A percentile compares a stretch with the other conserved stretches of the same genome.
These are phyloP conservation scores for Hortaea werneckii DNA, from an alignment of 2,329 filamentous ascomycete genomes.

Conservation along the genomic window DNA sequence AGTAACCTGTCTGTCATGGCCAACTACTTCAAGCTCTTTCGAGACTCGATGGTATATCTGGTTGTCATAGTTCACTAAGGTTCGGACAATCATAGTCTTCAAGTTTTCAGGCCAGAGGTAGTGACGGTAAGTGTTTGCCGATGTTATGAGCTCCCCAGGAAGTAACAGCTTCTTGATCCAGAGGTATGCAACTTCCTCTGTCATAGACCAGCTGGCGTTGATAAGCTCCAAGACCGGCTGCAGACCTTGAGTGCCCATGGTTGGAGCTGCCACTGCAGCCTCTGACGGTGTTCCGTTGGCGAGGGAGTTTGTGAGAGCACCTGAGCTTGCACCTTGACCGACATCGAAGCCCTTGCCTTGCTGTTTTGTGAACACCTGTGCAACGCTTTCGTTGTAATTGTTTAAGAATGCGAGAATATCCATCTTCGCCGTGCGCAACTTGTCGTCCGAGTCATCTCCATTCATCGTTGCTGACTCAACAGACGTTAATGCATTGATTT, in stretches of 20 bases:
- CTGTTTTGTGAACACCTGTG: constrained; percentile 13
- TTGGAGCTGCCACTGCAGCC: constrained; percentile 4
- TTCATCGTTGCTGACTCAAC: constrained; percentile 1
- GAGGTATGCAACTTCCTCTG: constrained; percentile 42
- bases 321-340: constrained; percentile 5
- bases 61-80: constrained; percentile 46
- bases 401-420: constrained; percentile 19
- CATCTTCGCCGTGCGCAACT: constrained; percentile 11
- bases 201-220: constrained; percentile 38
- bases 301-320: constrained; percentile 9
- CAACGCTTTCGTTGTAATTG: constrained; percentile 19
- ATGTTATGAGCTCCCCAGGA: constrained; percentile 23
- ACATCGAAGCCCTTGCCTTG: constrained; percentile 17
- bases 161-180: constrained; percentile 45
- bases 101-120: constrained; percentile 46
- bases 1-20: neutral
- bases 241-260: constrained; percentile 25
- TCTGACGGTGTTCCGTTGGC: constrained; percentile 8
- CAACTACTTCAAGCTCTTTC: neutral
- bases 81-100: constrained; percentile 44
- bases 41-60: constrained; percentile 32
- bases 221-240: constrained; percentile 32
- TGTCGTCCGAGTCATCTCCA: neutral
- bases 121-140: constrained; percentile 37
- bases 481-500: constrained; percentile 10